Percentiles rank a stretch among this genome's conserved stretches.
These are phyloP conservation scores for Leishmania tropica DNA, from an alignment of 208 protist genomes.

Conservation along the genomic window DNA sequence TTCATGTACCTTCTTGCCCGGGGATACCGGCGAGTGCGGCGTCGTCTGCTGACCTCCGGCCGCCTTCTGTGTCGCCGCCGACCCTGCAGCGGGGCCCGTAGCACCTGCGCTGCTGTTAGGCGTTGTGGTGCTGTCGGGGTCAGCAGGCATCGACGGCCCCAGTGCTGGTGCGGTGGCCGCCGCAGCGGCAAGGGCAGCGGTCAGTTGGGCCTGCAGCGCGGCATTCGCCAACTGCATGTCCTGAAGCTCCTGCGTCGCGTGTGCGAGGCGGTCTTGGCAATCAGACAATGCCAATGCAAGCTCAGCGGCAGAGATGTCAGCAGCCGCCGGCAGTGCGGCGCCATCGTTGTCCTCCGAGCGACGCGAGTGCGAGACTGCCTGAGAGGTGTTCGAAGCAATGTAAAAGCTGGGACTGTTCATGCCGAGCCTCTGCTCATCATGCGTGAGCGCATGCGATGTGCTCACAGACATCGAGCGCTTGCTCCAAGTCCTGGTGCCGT, in stretches of 20 bases:
- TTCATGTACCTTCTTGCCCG: background rate
- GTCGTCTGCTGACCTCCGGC: background rate
- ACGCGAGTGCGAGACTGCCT: background rate
- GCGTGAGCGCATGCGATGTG: background rate
- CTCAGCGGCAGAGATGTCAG: background rate
- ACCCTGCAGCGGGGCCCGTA: background rate
- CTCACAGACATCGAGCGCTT: background rate
- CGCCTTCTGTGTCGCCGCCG: background rate
- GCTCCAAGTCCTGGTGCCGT: background rate
- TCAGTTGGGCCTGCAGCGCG: slow-evolving; percentile 22
- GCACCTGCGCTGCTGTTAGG: background rate
- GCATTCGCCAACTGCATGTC: slow-evolving; percentile 21
- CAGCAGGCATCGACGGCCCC: background rate
- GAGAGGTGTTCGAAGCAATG: background rate
- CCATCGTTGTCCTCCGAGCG: background rate
- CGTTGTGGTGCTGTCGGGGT: background rate
- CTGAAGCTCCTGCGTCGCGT: slow-evolving; percentile 4
- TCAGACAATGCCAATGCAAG: slow-evolving; percentile 4
- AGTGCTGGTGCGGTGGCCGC: background rate
- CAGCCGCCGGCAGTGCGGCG: background rate
- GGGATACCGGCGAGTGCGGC: background rate
- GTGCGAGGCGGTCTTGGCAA: slow-evolving; percentile 3
- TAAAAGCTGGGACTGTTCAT: background rate
- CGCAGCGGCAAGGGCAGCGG: slow-evolving; percentile 6
- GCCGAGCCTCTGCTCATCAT: background rate